Evolutionary conservation across 345 rosid genomes (phyloP).

Genomic region (Eutrema japonicum): DNA sequence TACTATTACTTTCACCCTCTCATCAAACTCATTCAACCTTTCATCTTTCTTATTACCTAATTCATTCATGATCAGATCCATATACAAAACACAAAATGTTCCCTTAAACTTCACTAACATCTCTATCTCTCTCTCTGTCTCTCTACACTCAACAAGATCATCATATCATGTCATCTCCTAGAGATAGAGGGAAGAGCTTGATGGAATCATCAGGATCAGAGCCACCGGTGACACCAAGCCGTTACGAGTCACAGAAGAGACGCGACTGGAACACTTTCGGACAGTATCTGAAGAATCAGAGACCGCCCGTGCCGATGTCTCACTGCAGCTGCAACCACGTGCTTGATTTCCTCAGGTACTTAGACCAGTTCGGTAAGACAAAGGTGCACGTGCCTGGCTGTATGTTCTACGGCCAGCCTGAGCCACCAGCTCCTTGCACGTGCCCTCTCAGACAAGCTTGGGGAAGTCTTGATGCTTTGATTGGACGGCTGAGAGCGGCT

Average conservation of each 20-base stretch:
- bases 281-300: constrained; percentile 69
- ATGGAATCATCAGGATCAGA: constrained; percentile 48
- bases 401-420: constrained; percentile 83
- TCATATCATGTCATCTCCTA: constrained; percentile 42
- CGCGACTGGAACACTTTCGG: constrained; percentile 89
- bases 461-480: constrained; percentile 93
- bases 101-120: constrained; percentile 32
- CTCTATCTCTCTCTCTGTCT: constrained; percentile 1
- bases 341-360: constrained; percentile 70
- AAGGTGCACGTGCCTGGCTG: constrained; percentile 79
- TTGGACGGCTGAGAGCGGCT: constrained; percentile 87
- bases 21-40: constrained; percentile 35
- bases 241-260: constrained; percentile 79
- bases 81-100: constrained; percentile 24
- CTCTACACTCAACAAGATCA: constrained; percentile 29
- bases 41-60: constrained; percentile 31
- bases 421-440: constrained; percentile 90
- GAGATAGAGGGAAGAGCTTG: constrained; percentile 45
- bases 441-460: constrained; percentile 90
- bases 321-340: constrained; percentile 70
- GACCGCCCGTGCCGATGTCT: constrained; percentile 67
- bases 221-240: constrained; percentile 57
- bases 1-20: constrained; percentile 46
- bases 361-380: constrained; percentile 87
- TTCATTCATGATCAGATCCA: constrained; percentile 29